Conservation (phyloP, 164 flowering plant species). For the Kingdonia uniflora region DNA sequence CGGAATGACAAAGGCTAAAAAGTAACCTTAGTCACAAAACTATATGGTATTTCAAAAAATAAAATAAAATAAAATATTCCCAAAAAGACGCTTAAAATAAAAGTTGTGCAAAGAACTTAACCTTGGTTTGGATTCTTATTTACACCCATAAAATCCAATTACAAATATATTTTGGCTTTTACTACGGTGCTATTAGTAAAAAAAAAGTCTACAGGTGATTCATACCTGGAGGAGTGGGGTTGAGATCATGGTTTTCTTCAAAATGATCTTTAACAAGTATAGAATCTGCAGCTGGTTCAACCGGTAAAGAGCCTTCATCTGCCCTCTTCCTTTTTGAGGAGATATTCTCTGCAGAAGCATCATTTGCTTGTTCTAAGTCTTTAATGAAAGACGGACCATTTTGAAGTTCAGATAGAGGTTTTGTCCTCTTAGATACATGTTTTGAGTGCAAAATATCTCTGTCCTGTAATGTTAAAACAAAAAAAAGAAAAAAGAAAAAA, state of each 20-base stretch:
- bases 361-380: constrained; percentile 11
- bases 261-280: constrained; percentile 7
- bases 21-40: neutral
- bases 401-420: constrained; percentile 8
- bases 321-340: constrained; percentile 26
- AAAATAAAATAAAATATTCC: too few species aligned
- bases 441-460: constrained; percentile 39
- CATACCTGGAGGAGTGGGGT: constrained; percentile 22
- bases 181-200: too few species aligned
- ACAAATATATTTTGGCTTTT: too few species aligned
- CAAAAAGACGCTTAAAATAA: too few species aligned
- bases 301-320: constrained; percentile 8
- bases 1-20: neutral
- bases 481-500: neutral
- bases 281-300: constrained; percentile 10
- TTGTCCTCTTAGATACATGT: constrained; percentile 24
- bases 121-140: too few species aligned
- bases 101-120: too few species aligned
- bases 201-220: neutral
- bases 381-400: constrained; percentile 13
- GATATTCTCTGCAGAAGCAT: constrained; percentile 6
- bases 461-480: constrained; percentile 23
- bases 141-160: too few species aligned
- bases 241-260: constrained; percentile 8
- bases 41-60: neutral